These are phyloP conservation scores for Nitzschia putrida DNA, from an alignment of 108 stramenopile genomes.

Conservation along the genomic window DNA sequence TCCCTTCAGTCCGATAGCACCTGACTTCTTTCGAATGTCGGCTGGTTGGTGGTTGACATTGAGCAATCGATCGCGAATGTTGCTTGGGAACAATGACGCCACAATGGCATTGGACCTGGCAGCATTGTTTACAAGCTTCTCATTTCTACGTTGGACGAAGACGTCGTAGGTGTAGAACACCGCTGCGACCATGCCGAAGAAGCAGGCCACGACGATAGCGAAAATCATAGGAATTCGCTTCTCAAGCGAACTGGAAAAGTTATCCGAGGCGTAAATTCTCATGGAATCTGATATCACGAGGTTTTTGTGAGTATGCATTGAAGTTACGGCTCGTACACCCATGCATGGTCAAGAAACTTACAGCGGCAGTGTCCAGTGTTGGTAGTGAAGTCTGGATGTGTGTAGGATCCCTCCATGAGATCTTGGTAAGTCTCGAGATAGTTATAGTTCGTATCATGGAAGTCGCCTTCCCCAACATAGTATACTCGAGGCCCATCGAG, in stretches of 20 bases:
- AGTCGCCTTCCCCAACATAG: slow-evolving; percentile 6
- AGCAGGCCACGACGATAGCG: slow-evolving; percentile 35
- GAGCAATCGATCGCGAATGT: too few relatives aligned
- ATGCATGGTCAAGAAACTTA: not conserved
- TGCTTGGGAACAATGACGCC: too few relatives aligned
- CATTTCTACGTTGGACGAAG: slow-evolving; percentile 15
- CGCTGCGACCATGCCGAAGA: slow-evolving; percentile 32
- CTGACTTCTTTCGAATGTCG: not conserved
- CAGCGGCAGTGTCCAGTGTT: not conserved
- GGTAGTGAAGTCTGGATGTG: not conserved
- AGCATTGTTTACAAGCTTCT: too few relatives aligned
- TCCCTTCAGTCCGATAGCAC: not conserved
- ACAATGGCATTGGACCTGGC: too few relatives aligned
- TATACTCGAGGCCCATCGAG: not conserved
- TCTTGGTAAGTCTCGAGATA: not conserved
- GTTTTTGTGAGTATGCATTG: not conserved
- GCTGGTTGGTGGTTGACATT: not conserved
- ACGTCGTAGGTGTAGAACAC: slow-evolving; percentile 30
- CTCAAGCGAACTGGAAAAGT: too few relatives aligned
- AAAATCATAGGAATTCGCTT: slow-evolving; percentile 33
- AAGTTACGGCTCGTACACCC: not conserved
- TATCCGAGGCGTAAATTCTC: slow-evolving; percentile 8
- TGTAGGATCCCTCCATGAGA: slow-evolving; percentile 5
- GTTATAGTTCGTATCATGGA: slow-evolving; percentile 14
- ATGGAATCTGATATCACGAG: slow-evolving; percentile 36